These are phyloP conservation scores for Leucoagaricus sp. DNA, from an alignment of 1,284 basidiomycete genomes.

Conservation along the genomic window DNA sequence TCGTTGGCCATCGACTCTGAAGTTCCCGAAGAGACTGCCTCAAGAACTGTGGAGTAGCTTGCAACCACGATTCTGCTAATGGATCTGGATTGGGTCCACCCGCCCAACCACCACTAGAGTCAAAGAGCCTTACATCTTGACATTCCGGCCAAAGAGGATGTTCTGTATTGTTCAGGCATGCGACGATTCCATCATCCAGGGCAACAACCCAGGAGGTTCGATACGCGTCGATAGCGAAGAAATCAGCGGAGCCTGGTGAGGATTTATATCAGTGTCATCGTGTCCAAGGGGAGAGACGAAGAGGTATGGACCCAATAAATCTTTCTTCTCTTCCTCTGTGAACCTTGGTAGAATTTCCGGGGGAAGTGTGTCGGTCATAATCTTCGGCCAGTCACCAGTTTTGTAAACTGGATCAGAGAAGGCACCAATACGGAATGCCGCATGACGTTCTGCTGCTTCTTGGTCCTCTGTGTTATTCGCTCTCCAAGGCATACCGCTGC, in stretches of 20 bases:
- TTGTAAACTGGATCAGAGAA: conserved; percentile 47
- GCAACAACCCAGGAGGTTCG: conserved; percentile 40
- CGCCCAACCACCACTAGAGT: conserved; percentile 44
- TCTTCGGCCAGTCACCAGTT: conserved; percentile 49
- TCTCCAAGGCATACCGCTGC: conserved; percentile 46
- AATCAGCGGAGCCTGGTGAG: conserved; percentile 43
- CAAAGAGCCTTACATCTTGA: conserved; percentile 36
- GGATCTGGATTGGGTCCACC: conserved; percentile 43
- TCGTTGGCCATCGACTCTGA: conserved; percentile 43
- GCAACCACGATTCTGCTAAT: conserved; percentile 38
- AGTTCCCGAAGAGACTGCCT: conserved; percentile 36
- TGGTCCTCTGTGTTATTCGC: conserved; percentile 43
- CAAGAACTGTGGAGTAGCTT: conserved; percentile 43
- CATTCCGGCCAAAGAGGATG: conserved; percentile 49
- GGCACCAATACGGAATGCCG: conserved; percentile 45
- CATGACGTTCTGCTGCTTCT: conserved; percentile 45
- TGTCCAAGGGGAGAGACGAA: neutral
- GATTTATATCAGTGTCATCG: neutral
- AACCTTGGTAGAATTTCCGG: conserved; percentile 45
- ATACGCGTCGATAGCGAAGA: conserved; percentile 50
- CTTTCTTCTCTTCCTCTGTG: conserved; percentile 42
- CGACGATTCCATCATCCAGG: conserved; percentile 39
- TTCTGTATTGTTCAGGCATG: conserved; percentile 39
- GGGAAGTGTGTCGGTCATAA: conserved; percentile 45
- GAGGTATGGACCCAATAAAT: conserved; percentile 34